Evolutionary conservation across 805 yeast species (phyloP).

Genomic region (Kazachstania taianensis): DNA sequence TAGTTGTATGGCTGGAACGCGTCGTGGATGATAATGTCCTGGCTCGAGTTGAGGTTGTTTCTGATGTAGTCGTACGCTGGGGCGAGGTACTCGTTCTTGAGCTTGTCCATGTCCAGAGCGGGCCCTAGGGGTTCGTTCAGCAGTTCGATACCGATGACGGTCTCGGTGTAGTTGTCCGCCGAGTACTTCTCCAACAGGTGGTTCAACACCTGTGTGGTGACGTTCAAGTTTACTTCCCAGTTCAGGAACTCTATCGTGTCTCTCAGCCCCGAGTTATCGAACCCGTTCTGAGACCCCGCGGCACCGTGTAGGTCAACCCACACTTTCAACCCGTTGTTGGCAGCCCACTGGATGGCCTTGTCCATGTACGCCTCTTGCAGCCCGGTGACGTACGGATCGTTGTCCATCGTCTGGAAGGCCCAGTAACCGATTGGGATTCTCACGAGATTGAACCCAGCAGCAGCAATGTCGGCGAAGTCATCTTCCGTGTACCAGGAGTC

Average conservation of each 20-base stretch:
- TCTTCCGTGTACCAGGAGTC: slow-evolving; percentile 61
- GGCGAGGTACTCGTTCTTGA: slow-evolving; percentile 44
- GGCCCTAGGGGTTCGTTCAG: slow-evolving; percentile 90
- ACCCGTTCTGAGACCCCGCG: slow-evolving; percentile 95
- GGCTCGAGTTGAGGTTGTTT: slow-evolving; percentile 35
- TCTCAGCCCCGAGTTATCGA: slow-evolving; percentile 84
- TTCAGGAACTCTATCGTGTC: slow-evolving; percentile 47
- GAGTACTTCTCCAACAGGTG: slow-evolving; percentile 57
- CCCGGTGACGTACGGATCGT: slow-evolving; percentile 82
- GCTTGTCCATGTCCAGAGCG: slow-evolving; percentile 42
- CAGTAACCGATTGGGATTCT: slow-evolving; percentile 92
- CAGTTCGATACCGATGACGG: slow-evolving; percentile 73
- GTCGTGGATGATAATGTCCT: slow-evolving; percentile 68
- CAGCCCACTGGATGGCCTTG: slow-evolving; percentile 70
- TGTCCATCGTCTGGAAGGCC: slow-evolving; percentile 58
- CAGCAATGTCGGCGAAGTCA: slow-evolving; percentile 53
- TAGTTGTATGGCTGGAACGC: slow-evolving; percentile 56
- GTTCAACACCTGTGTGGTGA: slow-evolving; percentile 47
- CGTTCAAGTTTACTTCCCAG: slow-evolving; percentile 37
- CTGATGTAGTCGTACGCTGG: slow-evolving; percentile 61
- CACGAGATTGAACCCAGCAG: slow-evolving; percentile 66
- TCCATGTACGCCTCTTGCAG: slow-evolving; percentile 57
- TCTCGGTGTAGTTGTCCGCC: slow-evolving; percentile 47
- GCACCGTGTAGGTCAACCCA: slow-evolving; percentile 95
- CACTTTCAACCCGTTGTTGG: slow-evolving; percentile 49